These are phyloP conservation scores for Pythium inflatum DNA, from an alignment of 352 stramenopile genomes.

Conservation along the genomic window DNA sequence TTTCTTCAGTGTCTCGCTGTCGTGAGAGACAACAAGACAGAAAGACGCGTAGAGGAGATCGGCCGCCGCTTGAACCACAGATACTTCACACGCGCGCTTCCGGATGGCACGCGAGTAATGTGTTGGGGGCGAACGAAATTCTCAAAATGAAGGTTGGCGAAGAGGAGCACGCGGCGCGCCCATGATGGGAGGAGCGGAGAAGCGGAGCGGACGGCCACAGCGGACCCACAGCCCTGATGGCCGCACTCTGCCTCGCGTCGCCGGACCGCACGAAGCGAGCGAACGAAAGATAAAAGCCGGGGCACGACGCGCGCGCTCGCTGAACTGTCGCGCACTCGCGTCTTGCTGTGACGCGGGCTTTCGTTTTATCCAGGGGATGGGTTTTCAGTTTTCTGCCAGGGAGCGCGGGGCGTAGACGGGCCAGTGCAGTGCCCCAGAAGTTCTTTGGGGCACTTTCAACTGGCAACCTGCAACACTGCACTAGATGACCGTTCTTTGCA, in stretches of 20 bases:
- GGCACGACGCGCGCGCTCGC: conserved; percentile 24
- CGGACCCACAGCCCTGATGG: conserved; percentile 15
- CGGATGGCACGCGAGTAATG: conserved; percentile 23
- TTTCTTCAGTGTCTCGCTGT: conserved; percentile 30
- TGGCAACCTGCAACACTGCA: conserved; percentile 26
- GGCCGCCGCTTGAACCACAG: conserved; percentile 24
- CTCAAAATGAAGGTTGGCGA: conserved; percentile 39
- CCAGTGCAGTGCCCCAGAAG: neutral
- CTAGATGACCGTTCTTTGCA: conserved; percentile 14
- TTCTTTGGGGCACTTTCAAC: conserved; percentile 2
- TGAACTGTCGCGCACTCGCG: conserved; percentile 21
- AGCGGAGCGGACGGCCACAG: conserved; percentile 25
- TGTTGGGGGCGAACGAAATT: conserved; percentile 53
- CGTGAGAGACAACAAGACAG: conserved; percentile 19
- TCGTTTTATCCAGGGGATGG: conserved; percentile 11
- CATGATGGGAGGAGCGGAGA: neutral
- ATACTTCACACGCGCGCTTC: conserved; percentile 26
- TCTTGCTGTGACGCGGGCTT: conserved; percentile 9
- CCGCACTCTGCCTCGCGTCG: conserved; percentile 1
- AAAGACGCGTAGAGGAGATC: conserved; percentile 45
- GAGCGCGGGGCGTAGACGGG: conserved; percentile 26
- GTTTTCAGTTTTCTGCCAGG: conserved; percentile 26
- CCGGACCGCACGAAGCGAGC: conserved; percentile 20
- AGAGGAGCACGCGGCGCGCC: conserved; percentile 10
- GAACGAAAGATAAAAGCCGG: conserved; percentile 39